Percentiles rank a stretch among this genome's conserved stretches.
These are phyloP conservation scores for Teratosphaeria viscida DNA, from an alignment of 2,329 filamentous ascomycete species.

Conservation along the genomic window DNA sequence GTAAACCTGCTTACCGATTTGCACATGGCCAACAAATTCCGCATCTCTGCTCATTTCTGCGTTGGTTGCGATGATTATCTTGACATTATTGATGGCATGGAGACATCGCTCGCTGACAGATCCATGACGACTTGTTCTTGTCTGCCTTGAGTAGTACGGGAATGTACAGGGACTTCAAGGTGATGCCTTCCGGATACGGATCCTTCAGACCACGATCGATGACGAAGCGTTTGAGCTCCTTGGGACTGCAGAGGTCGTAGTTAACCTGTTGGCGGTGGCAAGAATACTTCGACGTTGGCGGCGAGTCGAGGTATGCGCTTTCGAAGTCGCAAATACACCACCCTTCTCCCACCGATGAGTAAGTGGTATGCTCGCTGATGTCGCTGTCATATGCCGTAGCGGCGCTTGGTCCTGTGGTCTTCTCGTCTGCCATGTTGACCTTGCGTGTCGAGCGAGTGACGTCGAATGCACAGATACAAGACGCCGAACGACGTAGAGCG, in stretches of 20 bases:
- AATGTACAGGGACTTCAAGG: slow-evolving; percentile 12
- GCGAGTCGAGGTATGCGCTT: slow-evolving; percentile 1
- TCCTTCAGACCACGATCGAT: slow-evolving; percentile 8
- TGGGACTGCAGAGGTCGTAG: slow-evolving; percentile 5
- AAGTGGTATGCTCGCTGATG: not conserved
- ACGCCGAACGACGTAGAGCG: not conserved
- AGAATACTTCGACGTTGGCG: not conserved
- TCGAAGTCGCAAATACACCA: not conserved
- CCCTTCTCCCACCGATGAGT: not conserved
- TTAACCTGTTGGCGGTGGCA: not conserved
- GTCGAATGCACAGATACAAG: not conserved
- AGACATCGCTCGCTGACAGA: slow-evolving; percentile 15
- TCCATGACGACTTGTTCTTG: slow-evolving; percentile 7
- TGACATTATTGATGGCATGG: slow-evolving; percentile 13
- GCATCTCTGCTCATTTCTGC: not conserved
- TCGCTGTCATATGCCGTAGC: not conserved
- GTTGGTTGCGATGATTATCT: not conserved
- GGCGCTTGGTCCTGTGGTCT: not conserved
- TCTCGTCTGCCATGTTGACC: not conserved
- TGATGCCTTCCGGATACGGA: slow-evolving; percentile 10
- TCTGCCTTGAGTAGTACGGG: slow-evolving; percentile 7
- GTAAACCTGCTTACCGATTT: not conserved
- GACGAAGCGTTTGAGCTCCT: slow-evolving; percentile 10
- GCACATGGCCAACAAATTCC: not conserved
- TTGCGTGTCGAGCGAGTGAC: not conserved